Evolutionary conservation across 768 basidiomycete species (phyloP), one percentile per base, ranked within the genome.

Genomic region (Psilocybe azurescens): DNA sequence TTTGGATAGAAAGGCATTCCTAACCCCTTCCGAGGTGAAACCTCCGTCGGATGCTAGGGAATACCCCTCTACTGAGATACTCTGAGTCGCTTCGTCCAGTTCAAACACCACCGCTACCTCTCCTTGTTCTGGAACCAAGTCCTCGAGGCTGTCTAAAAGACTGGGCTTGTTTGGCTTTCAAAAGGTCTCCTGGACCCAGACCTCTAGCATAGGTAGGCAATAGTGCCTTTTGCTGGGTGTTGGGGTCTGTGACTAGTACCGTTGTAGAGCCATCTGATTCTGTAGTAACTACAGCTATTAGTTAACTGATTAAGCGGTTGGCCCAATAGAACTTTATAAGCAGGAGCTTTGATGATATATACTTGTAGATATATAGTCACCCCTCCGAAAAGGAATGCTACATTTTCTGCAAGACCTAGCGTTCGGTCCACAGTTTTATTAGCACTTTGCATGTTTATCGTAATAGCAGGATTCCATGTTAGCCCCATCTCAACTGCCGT

Each of bases 261-360:
- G 54, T 59, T 36, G 70, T 66, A 3, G 53, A 53, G 4, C 69
- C 71, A 56, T 69, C 59, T 2, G 36, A 44, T 10, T 57, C 57
- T 38, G 69, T 72, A 1, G 59, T 57, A 1, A 69, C 53, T 7
- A 48, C 58, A 44, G n/a, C 65, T 71, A n/a, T 52, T 18, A 1
- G 72, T 73, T 4, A 75, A 32, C 1, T 68, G 65, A 61, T 74
- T 69, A 56, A 77, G 74, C 2, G 75, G 73, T 33, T 73, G 52
- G 3, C 74, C 74, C 2, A 77, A 55, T 5, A 76, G 44, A 1
- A 76, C 67, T n/a, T 62, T 58, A 58, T 76, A 76, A 0, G 74
- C 67, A 0, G 68, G 67, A 0, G 58, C 57, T 14, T 61, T 47
- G 5, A 76, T 65, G 5, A 76, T 60, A 47, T 76, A 73, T 6